Evolutionary conservation across 805 yeast species (phyloP).

Genomic region (Myxozyma mucilagina): DNA sequence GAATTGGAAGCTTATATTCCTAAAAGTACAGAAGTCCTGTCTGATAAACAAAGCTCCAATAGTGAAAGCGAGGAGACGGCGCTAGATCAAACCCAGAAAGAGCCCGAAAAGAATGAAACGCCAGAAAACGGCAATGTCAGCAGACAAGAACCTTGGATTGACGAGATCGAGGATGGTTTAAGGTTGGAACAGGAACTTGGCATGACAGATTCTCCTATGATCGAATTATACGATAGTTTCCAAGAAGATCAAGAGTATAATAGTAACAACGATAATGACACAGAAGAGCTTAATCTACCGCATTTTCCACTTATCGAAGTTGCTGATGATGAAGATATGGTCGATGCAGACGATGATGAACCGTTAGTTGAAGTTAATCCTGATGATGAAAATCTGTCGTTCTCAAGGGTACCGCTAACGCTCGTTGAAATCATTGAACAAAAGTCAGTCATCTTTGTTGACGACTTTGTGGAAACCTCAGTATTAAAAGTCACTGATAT

Average conservation of each 20-base stretch:
- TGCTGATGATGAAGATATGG: neutral
- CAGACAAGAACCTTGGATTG: neutral
- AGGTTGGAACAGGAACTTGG: neutral
- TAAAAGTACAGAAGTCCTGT: neutral
- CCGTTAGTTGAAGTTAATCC: slow-evolving; percentile 4
- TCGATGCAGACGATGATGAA: slow-evolving; percentile 6
- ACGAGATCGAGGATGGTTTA: neutral
- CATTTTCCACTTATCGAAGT: neutral
- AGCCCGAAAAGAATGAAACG: neutral
- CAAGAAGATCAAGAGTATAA: neutral
- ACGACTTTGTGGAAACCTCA: slow-evolving; percentile 4
- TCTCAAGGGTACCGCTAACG: neutral
- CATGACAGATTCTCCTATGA: slow-evolving; percentile 7
- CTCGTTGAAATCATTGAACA: neutral
- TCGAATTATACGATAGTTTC: slow-evolving; percentile 1
- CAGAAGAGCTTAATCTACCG: neutral
- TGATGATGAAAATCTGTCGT: neutral
- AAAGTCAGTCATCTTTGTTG: neutral
- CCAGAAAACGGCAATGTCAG: neutral
- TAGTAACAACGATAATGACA: neutral
- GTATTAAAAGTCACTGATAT: neutral
- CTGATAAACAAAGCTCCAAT: too few relatives aligned
- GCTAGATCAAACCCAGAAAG: too few relatives aligned
- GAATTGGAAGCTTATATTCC: slow-evolving; percentile 3
- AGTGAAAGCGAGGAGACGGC: too few relatives aligned